Percentiles rank a stretch among this genome's conserved stretches.
Evolutionary conservation across 805 yeast genomes (phyloP).

Genomic region (Starmerella lactis-condensi): DNA sequence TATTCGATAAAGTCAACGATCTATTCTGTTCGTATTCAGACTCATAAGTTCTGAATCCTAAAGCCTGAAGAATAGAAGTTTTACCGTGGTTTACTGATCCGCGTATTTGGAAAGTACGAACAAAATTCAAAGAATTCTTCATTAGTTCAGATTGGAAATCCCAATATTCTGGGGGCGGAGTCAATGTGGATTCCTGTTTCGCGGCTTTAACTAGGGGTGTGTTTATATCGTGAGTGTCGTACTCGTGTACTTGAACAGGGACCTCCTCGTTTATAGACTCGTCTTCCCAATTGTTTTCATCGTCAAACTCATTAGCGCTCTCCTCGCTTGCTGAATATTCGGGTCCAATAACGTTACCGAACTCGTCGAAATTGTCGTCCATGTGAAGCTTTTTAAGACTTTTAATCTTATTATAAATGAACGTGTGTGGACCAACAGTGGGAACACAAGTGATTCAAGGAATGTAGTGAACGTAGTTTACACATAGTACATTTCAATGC

Average conservation of each 20-base stretch:
- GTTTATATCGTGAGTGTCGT: conserved; percentile 32
- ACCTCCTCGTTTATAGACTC: conserved; percentile 22
- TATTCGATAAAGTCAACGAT: conserved; percentile 45
- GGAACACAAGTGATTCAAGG: too few relatives aligned
- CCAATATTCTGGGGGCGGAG: conserved; percentile 5
- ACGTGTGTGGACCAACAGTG: too few relatives aligned
- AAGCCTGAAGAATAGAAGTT: conserved; percentile 45
- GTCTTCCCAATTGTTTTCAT: conserved; percentile 12
- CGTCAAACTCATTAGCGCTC: conserved; percentile 1
- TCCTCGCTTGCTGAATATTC: conserved; percentile 13
- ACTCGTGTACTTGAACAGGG: conserved; percentile 41
- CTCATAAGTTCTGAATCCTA: conserved; percentile 38
- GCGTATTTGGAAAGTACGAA: conserved; percentile 57
- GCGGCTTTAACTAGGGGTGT: conserved; percentile 52
- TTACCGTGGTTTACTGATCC: conserved; percentile 79
- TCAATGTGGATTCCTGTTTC: conserved; percentile 33
- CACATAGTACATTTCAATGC: too few relatives aligned
- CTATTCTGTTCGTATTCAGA: conserved; percentile 63
- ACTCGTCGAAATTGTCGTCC: conserved; percentile 17
- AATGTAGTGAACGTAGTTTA: too few relatives aligned
- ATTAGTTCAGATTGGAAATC: conserved; percentile 39
- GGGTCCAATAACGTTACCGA: conserved; percentile 22
- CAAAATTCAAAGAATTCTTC: conserved; percentile 35
- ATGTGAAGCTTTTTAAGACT: too few relatives aligned
- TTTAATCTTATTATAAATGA: too few relatives aligned